Evolutionary conservation across 2,329 filamentous ascomycete genomes (phyloP), one percentile per base, ranked within the genome.

Genomic region (Cercospora sesami): DNA sequence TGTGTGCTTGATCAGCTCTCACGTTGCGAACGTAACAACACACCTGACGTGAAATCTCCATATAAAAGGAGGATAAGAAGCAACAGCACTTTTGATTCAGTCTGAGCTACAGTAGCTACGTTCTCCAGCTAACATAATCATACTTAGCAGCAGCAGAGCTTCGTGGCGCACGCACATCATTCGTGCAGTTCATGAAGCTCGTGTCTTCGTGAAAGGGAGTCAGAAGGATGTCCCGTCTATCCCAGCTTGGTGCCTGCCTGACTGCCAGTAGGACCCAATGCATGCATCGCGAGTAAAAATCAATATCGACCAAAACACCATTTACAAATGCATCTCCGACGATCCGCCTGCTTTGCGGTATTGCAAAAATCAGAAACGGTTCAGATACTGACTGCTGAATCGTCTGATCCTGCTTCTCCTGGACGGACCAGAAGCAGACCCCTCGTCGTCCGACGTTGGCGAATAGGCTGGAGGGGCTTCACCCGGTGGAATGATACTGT

Each of bases 381-480:
- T 63, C 60, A 67, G n/a, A 16, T 67, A 63, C 39, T 67, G 60
- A 30, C 31, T 59, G 16, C 67, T 68, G 65, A 68, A 68, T 26
- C 68, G 65, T 12, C 69, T 51, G 10, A 69, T 53, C 16, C 69
- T 59, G 48, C 63, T 62, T 53, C 64, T 33, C 39, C 33, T 64
- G 36, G 18, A 42, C 16, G 28, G 39, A 53, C 39, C 57, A n/a
- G 55, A 60, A 55, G 26, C 39, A 23, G 55, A 53, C 45, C 68
- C 73, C 63, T 76, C 74, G 36, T 76, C 75, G 33, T 76, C 75
- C 42, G 66, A 72, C 5, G 74, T 65, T 12, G 75, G 74, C 65
- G 75, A 74, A 42, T 78, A 78, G 18, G 76, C 75, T 2, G 76
- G 76, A 18, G 76, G 76, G 16, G 76, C 75, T 21, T 75, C 73